Conservation (phyloP, 106 monocot species). For the Apostasia ramifera region DNA sequence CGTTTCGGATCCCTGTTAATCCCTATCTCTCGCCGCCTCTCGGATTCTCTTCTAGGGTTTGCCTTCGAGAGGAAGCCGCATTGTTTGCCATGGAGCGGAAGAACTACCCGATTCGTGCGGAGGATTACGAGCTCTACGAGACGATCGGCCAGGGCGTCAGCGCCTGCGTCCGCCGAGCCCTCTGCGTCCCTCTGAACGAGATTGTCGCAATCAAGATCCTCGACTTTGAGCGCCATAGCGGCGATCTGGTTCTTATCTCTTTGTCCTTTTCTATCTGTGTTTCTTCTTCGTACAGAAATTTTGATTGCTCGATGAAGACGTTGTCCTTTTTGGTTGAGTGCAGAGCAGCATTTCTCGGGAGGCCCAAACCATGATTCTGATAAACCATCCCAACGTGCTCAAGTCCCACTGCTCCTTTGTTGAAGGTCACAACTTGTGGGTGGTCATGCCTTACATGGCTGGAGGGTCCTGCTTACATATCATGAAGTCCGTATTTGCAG, state of each 20-base stretch:
- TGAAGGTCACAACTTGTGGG: conserved; percentile 58
- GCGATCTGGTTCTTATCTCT: conserved; percentile 2
- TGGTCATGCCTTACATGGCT: conserved; percentile 94
- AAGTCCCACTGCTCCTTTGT: conserved; percentile 90
- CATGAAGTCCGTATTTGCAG: conserved; percentile 66
- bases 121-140: conserved; percentile 73
- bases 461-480: conserved; percentile 91
- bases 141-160: conserved; percentile 70
- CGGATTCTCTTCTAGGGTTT: conserved; percentile 1
- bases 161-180: conserved; percentile 64
- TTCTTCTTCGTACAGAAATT: not conserved
- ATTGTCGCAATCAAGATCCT: conserved; percentile 75
- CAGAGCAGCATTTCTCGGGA: conserved; percentile 80
- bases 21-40: not conserved
- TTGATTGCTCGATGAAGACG: not conserved
- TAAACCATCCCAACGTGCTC: conserved; percentile 86
- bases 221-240: conserved; percentile 40
- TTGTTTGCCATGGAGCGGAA: conserved; percentile 14
- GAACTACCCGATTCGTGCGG: conserved; percentile 58
- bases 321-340: conserved; percentile 2
- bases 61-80: not conserved
- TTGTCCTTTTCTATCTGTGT: not conserved
- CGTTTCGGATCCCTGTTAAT: not conserved
- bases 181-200: conserved; percentile 54
- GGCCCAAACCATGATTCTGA: conserved; percentile 79